phyloP scores from a whole-genome alignment of 169 alveolate species.

The Plasmodium vinckei region DNA sequence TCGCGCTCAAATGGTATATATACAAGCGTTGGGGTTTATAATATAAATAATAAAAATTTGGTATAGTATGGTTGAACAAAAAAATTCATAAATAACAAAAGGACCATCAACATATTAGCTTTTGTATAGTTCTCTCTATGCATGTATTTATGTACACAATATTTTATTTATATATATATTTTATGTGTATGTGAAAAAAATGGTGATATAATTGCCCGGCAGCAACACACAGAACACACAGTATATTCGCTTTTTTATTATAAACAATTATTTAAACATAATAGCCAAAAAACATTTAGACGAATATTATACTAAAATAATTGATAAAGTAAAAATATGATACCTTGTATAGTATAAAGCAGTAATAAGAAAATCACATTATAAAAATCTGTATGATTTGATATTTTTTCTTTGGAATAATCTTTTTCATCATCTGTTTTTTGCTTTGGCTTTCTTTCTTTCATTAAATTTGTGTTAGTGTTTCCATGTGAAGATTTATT shows the following conservation, averaged over 20 bases:
- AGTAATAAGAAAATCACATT: conserved; percentile 73
- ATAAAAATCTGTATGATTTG: conserved; percentile 47
- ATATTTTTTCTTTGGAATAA: conserved; percentile 23
- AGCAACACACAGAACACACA: no score
- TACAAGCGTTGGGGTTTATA: no score
- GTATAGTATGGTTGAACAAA: no score
- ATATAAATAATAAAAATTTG: no score
- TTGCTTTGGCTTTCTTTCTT: conserved; percentile 30
- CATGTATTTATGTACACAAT: conserved; percentile 3
- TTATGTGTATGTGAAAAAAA: no score
- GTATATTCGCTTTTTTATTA: neutral
- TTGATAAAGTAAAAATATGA: neutral
- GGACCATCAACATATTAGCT: no score
- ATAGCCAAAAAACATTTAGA: neutral
- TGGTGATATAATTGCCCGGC: no score
- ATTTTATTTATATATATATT: neutral
- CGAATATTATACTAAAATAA: neutral
- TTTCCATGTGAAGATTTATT: conserved; percentile 27
- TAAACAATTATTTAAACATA: neutral
- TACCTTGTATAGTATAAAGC: conserved; percentile 73
- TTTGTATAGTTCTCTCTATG: neutral
- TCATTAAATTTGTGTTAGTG: conserved; percentile 16
- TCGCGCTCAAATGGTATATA: no score
- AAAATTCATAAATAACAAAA: no score
- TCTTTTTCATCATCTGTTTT: conserved; percentile 27